Evolutionary conservation across 2,329 filamentous ascomycete species (phyloP), one percentile per base, ranked within the genome.

Genomic region (Hypomyces perniciosus): DNA sequence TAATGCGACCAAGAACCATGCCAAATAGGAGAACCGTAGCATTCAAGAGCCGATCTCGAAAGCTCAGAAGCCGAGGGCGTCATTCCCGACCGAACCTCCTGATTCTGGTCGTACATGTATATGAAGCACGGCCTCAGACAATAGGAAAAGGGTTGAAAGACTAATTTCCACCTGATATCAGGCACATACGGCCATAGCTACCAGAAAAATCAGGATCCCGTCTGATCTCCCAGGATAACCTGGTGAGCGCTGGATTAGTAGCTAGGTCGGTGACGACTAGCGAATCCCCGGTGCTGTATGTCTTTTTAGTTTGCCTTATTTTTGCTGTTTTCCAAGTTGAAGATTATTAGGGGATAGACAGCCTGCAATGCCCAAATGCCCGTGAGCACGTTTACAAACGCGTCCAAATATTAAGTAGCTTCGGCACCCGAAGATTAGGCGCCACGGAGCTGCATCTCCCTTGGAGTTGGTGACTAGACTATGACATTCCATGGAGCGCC

Each of bases 121-220:
- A n/a, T n/a, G 9, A n/a, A n/a, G 35, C 35, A n/a, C 20, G 35
- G 10, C 9, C 20, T 20, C 3, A 28, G 39, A 26, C 13, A 28
- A 8, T 28, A 9, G n/a, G 10, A 6, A n/a, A n/a, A 7, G 20
- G 35, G 8, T 38, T 38, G 6, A 42, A 20, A 42, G 27, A 10
- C 4, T 26, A 26, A 5, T 42, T 42, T 28, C 13, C 39, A 6
- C 4, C 6, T 10, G 8, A 51, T 46, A 46, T 12, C 26, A 37
- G 12, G 30, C 48, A 57, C 54, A 57, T 57, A 57, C 54, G 54
- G 54, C 52, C 55, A 57, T 28, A 56, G 55, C 47, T 47, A 42
- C 38, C 34, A 49, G 49, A 41, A 31, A 56, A 51, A 42, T 53
- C 55, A 31, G 55, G 54, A 54, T 57, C 55, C 51, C 55, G 54